Conservation (phyloP, 2,329 filamentous ascomycete species). For the Thielaviopsis populi region DNA sequence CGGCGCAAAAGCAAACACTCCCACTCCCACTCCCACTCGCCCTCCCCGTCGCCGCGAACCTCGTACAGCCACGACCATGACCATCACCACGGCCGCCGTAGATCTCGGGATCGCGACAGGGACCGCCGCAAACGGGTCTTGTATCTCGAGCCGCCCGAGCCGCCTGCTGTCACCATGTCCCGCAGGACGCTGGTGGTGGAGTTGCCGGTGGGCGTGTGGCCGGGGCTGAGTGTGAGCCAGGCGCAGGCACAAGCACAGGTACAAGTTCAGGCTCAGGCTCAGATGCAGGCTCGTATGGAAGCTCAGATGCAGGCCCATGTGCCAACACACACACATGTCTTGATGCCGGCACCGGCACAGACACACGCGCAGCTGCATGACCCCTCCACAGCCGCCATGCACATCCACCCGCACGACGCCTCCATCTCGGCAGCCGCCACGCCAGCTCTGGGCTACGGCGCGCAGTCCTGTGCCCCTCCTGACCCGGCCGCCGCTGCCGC, state of each 20-base stretch:
- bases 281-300: background rate
- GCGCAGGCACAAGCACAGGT: background rate
- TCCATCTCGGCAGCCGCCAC: background rate
- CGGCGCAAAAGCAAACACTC: background rate
- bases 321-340: background rate
- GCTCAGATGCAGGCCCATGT: background rate
- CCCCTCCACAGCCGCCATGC: background rate
- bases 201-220: background rate
- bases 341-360: background rate
- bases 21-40: background rate
- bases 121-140: background rate
- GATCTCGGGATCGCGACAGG: background rate
- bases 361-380: background rate
- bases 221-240: background rate
- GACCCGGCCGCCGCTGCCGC: background rate
- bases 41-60: background rate
- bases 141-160: background rate
- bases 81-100: background rate
- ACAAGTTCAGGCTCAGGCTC: background rate
- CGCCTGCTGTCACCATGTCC: background rate
- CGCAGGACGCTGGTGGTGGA: background rate
- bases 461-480: no score
- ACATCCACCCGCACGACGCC: background rate
- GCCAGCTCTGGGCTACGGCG: no score
- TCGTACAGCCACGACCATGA: background rate